Percentiles rank a stretch among this genome's conserved stretches.
These are phyloP conservation scores for Anisodus tanguticus DNA, from an alignment of 257 asterid genomes.

Conservation along the genomic window DNA sequence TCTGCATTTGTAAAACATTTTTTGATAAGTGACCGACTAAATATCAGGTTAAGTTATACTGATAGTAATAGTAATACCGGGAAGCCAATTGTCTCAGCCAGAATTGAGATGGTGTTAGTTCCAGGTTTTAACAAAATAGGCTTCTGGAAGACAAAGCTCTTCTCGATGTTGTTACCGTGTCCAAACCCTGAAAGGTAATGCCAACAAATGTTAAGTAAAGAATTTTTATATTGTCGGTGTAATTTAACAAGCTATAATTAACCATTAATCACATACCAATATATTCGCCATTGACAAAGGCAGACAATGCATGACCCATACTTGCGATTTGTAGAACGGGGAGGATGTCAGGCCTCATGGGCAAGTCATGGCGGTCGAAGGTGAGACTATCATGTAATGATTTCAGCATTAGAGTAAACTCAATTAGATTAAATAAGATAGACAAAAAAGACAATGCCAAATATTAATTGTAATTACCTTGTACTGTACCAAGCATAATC, in stretches of 20 bases:
- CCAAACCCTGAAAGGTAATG: constrained; percentile 55
- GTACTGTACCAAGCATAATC: constrained; percentile 83
- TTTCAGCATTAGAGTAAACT: constrained; percentile 11
- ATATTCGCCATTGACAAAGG: constrained; percentile 66
- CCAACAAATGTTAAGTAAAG: constrained; percentile 41
- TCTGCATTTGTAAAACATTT: constrained; percentile 38
- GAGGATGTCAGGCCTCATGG: constrained; percentile 64
- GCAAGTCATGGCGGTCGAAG: constrained; percentile 57
- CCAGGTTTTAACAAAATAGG: constrained; percentile 51
- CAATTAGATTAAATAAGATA: background rate
- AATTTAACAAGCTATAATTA: background rate
- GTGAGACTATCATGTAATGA: constrained; percentile 40
- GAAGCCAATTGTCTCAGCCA: constrained; percentile 77
- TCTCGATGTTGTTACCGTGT: constrained; percentile 73
- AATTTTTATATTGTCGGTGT: background rate
- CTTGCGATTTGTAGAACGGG: constrained; percentile 71
- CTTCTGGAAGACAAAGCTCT: constrained; percentile 60
- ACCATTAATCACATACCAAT: constrained; percentile 43
- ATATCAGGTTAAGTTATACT: no score
- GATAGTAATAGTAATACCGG: constrained; percentile 48
- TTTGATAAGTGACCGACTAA: no score
- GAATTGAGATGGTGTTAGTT: constrained; percentile 52
- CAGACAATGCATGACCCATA: constrained; percentile 72
- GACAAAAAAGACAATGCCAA: background rate
- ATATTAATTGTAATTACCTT: constrained; percentile 40